Percentiles rank a stretch among this genome's conserved stretches.
Evolutionary conservation across 2,329 filamentous ascomycete species (phyloP).

Genomic region (Raffaelea ambrosiae): DNA sequence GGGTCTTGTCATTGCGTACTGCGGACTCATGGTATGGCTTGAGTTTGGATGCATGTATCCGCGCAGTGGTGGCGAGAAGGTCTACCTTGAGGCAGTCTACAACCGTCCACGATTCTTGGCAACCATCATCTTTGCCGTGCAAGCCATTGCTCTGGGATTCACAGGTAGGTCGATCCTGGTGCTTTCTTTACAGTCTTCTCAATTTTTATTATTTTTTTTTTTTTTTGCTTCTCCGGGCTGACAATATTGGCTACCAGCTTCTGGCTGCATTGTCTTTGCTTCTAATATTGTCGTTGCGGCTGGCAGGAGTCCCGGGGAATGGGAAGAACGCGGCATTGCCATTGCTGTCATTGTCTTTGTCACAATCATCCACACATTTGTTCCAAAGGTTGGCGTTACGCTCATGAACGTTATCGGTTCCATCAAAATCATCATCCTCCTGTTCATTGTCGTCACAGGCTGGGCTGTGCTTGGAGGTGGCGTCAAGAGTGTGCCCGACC

Average conservation of each 20-base stretch:
- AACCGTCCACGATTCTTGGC: constrained; percentile 48
- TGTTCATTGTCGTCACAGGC: constrained; percentile 54
- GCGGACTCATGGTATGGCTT: constrained; percentile 52
- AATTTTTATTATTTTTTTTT: neutral
- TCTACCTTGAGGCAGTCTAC: constrained; percentile 58
- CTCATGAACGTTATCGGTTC: constrained; percentile 50
- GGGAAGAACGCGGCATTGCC: constrained; percentile 48
- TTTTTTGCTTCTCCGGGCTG: neutral
- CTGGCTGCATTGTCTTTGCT: constrained; percentile 18
- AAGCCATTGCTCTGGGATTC: constrained; percentile 12
- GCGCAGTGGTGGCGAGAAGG: constrained; percentile 55
- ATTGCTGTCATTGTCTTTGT: constrained; percentile 46
- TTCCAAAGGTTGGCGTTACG: constrained; percentile 50
- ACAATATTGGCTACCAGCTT: too few relatives aligned
- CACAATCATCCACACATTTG: constrained; percentile 39
- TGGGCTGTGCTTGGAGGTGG: constrained; percentile 47
- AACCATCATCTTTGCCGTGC: constrained; percentile 47
- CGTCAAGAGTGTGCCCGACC: constrained; percentile 36
- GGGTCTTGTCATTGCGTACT: constrained; percentile 41
- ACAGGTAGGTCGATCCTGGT: constrained; percentile 2
- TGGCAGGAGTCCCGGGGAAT: constrained; percentile 37
- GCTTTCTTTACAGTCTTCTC: too few relatives aligned
- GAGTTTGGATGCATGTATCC: constrained; percentile 57
- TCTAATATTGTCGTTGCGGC: constrained; percentile 41
- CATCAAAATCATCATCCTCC: constrained; percentile 51